phyloP scores from a whole-genome alignment of 306 rosid genomes.

The Sindora glabra region DNA sequence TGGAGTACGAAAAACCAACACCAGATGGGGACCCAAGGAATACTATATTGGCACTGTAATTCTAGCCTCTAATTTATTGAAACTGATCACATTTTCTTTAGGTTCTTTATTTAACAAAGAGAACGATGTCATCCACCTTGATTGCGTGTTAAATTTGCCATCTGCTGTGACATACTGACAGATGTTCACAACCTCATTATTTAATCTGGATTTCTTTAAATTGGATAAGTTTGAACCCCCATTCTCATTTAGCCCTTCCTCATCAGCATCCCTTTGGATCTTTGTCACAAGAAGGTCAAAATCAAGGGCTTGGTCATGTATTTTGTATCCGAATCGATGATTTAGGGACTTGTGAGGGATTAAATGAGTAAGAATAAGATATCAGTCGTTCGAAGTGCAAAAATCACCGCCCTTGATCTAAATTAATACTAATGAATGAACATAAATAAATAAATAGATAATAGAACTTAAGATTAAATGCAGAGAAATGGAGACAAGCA shows the following conservation, averaged over 20 bases:
- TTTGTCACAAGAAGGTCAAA: constrained; percentile 46
- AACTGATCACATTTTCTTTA: constrained; percentile 35
- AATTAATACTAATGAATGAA: too few species aligned
- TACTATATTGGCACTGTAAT: too few species aligned
- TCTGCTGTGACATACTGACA: constrained; percentile 19
- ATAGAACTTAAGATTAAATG: too few species aligned
- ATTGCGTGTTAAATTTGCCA: constrained; percentile 49
- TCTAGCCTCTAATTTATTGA: constrained; percentile 48
- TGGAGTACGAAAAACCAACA: too few species aligned
- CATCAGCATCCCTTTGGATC: constrained; percentile 16
- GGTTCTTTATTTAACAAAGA: constrained; percentile 59
- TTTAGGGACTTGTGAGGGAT: constrained; percentile 19
- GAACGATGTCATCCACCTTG: constrained; percentile 49
- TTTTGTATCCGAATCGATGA: constrained; percentile 49
- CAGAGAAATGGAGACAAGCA: too few species aligned
- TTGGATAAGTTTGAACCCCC: not conserved
- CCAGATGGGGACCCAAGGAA: too few species aligned
- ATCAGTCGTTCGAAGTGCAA: constrained; percentile 46
- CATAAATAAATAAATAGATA: too few species aligned
- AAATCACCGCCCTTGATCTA: constrained; percentile 75
- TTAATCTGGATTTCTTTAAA: not conserved
- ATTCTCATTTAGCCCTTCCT: not conserved
- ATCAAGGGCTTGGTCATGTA: constrained; percentile 1
- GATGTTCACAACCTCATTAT: constrained; percentile 16
- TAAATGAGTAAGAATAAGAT: constrained; percentile 22